These are phyloP conservation scores for Mucor racemosus DNA, from an alignment of 371 early-diverging fungal genomes.

Conservation along the genomic window DNA sequence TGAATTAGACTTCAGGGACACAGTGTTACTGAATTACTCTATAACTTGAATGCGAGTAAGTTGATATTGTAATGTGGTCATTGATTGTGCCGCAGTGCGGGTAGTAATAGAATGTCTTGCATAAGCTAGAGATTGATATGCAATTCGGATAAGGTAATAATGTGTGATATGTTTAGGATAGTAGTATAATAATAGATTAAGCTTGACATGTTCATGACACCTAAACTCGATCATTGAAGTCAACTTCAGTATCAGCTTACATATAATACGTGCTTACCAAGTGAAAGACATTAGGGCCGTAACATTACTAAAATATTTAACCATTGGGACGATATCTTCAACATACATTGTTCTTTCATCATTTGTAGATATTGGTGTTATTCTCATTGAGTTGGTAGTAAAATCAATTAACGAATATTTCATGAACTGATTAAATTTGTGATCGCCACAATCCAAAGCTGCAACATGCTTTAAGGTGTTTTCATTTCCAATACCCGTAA, in stretches of 20 bases:
- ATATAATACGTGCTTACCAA: slow-evolving; percentile 20
- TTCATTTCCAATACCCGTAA: slow-evolving; percentile 15
- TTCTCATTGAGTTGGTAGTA: slow-evolving; percentile 18
- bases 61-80: too few species aligned
- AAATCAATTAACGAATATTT: slow-evolving; percentile 19
- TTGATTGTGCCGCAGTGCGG: too few species aligned
- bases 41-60: too few species aligned
- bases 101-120: too few species aligned
- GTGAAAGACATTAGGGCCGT: slow-evolving; percentile 17
- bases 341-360: slow-evolving; percentile 24
- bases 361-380: slow-evolving; percentile 16
- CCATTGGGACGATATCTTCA: slow-evolving; percentile 12
- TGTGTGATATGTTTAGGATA: too few species aligned
- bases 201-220: too few species aligned
- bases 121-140: too few species aligned
- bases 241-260: slow-evolving; percentile 15
- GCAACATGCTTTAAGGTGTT: background rate
- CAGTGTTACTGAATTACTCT: too few species aligned
- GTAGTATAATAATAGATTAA: too few species aligned
- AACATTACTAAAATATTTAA: slow-evolving; percentile 20
- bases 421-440: slow-evolving; percentile 16
- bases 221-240: slow-evolving; percentile 15
- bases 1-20: too few species aligned
- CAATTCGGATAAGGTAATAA: too few species aligned
- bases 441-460: slow-evolving; percentile 14